phyloP scores from a whole-genome alignment of 192 early-diverging fungal genomes.

The Mortierella alpina region DNA sequence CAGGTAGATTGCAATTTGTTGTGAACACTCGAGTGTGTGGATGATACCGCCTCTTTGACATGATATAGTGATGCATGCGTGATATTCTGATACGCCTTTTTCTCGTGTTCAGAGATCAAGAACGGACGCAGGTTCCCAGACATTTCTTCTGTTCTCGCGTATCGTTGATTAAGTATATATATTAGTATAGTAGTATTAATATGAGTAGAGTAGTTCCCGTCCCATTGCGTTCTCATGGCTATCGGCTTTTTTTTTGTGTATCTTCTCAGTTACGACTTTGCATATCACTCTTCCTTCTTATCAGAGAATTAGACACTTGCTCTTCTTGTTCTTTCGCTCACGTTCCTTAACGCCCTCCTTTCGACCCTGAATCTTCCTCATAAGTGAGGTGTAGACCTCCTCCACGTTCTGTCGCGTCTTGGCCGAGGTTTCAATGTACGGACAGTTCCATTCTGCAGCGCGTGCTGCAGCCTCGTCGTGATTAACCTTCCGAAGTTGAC shows the following conservation, averaged over 20 bases:
- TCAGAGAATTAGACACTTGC: slow-evolving; percentile 39
- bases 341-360: slow-evolving; percentile 59
- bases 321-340: slow-evolving; percentile 29
- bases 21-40: no score
- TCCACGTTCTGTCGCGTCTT: slow-evolving; percentile 84
- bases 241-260: neutral
- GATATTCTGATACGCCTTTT: no score
- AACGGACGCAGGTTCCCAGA: no score
- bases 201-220: neutral
- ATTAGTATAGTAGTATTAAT: no score
- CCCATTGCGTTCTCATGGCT: neutral
- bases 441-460: slow-evolving; percentile 72
- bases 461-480: slow-evolving; percentile 62
- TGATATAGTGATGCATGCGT: no score
- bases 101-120: no score
- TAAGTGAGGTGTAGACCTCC: slow-evolving; percentile 75
- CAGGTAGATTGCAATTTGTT: no score
- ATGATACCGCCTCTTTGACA: no score
- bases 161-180: no score
- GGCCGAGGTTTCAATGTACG: slow-evolving; percentile 76
- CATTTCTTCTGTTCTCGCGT: no score
- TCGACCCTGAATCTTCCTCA: slow-evolving; percentile 76
- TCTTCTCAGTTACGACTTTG: neutral
- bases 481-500: slow-evolving; percentile 66
- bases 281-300: neutral